Base-by-base conservation (phyloP, 148 eudicot species). In the Limonium bicolor region DNA sequence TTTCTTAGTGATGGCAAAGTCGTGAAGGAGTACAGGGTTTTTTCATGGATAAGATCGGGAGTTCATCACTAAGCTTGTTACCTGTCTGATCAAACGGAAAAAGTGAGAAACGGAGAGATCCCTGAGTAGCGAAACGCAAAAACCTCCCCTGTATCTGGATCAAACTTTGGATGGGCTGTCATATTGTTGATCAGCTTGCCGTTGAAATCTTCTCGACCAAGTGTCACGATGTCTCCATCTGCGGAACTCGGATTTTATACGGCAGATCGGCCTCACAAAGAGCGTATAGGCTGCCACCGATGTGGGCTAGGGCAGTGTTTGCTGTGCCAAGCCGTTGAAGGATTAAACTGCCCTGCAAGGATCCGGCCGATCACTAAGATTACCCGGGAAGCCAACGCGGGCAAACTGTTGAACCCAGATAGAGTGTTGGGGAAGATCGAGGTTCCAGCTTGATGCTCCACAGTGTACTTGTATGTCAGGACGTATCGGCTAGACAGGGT, bases 1-100 rank as follows among this genome's bases (percentile, higher is more conserved):
- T 4, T 41, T 27, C 46, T 64, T 14, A 5, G 69, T 64, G 41
- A 64, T 46, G 5, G 63, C 59, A 20, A 64, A 64, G 29, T 64
- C 69, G 6, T 64, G 63, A 25, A 58, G 23, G 41, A 52, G 52
- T 12, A 40, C 43, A 2, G 62, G 68, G 6, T 42, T 33, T n/a
- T 0, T 15, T 25, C 33, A 64, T 14, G 8, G 63, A 64, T 18
- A 15, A 64, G 0, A 64, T 57, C 3, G 63, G 46, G 5, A 58
- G 42, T 4, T 64, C 50, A 0, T 28, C 22, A 29, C 41, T 19
- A 2, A 5, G 5, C 38, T 39, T 64, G 3, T 28, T 52, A 0
- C 56, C 56, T 2, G 11, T 14, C n/a, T 22, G 17, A 14, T 52
- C 56, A 17, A 52, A 8, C 0, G 46, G 25, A 26, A 52, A 52